phyloP scores from a whole-genome alignment of 768 basidiomycete genomes.

The Auricularia sp. region DNA sequence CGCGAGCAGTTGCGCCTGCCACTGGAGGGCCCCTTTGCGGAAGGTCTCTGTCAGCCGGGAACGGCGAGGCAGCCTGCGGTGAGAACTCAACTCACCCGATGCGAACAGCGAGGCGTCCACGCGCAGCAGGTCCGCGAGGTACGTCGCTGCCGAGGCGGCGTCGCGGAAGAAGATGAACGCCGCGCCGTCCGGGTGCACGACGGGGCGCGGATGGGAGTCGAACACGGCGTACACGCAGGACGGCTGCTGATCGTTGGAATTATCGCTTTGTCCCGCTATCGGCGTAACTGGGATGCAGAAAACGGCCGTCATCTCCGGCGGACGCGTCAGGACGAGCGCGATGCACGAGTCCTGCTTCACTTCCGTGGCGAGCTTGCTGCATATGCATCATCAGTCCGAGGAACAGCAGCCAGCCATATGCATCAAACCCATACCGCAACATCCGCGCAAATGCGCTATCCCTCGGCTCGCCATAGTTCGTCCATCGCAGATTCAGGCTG shows the following conservation, averaged over 20 bases:
- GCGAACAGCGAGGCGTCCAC: conserved; percentile 24
- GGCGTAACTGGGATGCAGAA: conserved; percentile 28
- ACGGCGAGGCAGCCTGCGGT: background rate
- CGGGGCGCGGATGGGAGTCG: conserved; percentile 54
- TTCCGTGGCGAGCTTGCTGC: too few relatives aligned
- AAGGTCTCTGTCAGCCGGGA: conserved; percentile 7
- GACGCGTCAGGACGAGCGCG: conserved; percentile 52
- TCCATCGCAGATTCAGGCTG: conserved; percentile 25
- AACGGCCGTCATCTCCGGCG: conserved; percentile 58
- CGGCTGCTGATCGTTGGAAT: background rate
- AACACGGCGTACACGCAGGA: conserved; percentile 45
- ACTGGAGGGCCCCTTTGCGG: conserved; percentile 35
- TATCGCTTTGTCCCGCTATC: background rate
- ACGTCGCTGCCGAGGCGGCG: conserved; percentile 30
- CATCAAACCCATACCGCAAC: conserved; percentile 16
- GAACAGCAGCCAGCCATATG: too few relatives aligned
- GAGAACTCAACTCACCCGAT: background rate
- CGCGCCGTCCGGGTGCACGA: conserved; percentile 39
- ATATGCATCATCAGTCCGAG: background rate
- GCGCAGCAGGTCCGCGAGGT: conserved; percentile 38
- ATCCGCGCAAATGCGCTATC: conserved; percentile 28
- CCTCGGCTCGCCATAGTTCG: conserved; percentile 28
- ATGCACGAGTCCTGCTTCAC: conserved; percentile 15
- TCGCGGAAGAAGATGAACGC: conserved; percentile 46
- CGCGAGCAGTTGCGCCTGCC: conserved; percentile 55